Evolutionary conservation across 2,329 filamentous ascomycete species (phyloP), one percentile per base, ranked within the genome.

Genomic region (Grosmannia clavigera): DNA sequence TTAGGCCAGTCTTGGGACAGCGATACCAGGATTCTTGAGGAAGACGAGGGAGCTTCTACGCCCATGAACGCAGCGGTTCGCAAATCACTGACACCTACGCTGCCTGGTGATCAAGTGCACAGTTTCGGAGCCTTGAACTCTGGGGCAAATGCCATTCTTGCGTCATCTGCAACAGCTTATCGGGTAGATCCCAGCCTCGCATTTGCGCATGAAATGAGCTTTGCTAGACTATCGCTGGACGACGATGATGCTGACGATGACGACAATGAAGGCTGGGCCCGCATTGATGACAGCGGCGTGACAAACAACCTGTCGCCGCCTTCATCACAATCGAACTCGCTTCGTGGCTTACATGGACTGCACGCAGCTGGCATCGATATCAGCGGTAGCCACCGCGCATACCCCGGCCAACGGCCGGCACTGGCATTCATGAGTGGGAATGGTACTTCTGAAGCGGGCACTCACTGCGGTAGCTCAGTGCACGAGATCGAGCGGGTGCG

Each of bases 221-320:
- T 79, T 63, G 74, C 73, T 57, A 75, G 81, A 25, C 68, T 81
- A 31, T 84, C 82, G 2, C 67, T 86, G 22, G 81, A 84, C 59
- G 82, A 84, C 60, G 82, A 84, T 35, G 82, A 84, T 55, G 81
- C 83, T 62, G 82, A 84, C 60, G 82, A 85, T 38, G 82, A 84
- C 55, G 81, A 84, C 61, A 82, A 85, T 62, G 78, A 85, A 52
- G 82, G 85, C 61, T 86, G 83, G 83, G 78, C 79, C 16, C 75
- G 81, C 64, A 78, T 82, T 59, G 79, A 82, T 38, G 77, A 81
- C 19, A 75, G 79, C 57, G 76, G 75, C 2, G 71, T 80, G 14
- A 78, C 75, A 65, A 83, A 80, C 64, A 77, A 80, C 57, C 70
- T 86, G 19, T 85, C 83, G 2, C 81, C 83, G 12, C 82, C 82